Evolutionary conservation across 176 grass and related monocot genomes (phyloP), one percentile per base, ranked within the genome.

Genomic region (Musa schizocarpa): DNA sequence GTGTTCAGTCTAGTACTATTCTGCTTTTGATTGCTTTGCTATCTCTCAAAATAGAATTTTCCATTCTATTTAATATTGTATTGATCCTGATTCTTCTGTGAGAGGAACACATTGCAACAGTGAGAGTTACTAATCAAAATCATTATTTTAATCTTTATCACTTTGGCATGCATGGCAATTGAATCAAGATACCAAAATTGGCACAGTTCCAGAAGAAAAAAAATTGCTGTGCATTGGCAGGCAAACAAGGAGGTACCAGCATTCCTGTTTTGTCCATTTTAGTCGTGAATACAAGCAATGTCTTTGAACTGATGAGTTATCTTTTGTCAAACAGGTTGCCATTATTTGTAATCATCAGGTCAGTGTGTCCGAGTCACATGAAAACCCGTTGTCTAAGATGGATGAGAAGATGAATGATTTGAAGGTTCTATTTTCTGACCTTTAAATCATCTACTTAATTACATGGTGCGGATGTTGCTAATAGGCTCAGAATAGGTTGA

Each of bases 331-430:
- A 77, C 82, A 99, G 96, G 96, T 99, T 78, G 96, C 96, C 9
- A 89, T 94, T 65, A 92, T 99, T 72, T 99, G 96, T 81, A 99
- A 99, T 79, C 96, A 99, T 89, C 91, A 99, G 70, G 87, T 91
- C 64, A 82, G 78, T 22, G 91, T 99, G 79, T 92, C 96, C 23
- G 95, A 99, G 84, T 84, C 96, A 50, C 96, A 99, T 71, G 91
- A 99, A 19, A 76, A 83, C 62, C 96, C 94, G 84, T 94, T 95
- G 85, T 86, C 79, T 65, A 87, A 25, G 85, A 19, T 99, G 85
- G 95, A 91, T 68, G 96, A 95, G 67, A 99, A 95, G 74, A 92
- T 99, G 78, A 86, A 92, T 63, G 91, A 92, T 49, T 81, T 99
- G 61, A 88, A 89, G 88, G 96, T 99, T 43, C 77, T 23, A 74